Evolutionary conservation across 164 flowering plant genomes (phyloP).

Genomic region (Nelumbo lutea): DNA sequence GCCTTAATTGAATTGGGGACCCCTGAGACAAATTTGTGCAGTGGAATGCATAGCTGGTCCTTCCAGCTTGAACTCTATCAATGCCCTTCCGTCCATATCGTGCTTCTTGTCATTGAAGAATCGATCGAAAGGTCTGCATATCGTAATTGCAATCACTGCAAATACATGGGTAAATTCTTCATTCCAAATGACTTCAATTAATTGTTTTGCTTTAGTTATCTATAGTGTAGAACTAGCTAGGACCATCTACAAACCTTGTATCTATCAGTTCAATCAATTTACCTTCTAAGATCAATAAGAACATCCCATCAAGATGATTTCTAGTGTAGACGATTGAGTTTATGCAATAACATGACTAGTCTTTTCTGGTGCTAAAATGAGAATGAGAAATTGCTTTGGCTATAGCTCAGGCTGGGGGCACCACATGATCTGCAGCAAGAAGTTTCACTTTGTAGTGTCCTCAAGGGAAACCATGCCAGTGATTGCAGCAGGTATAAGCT

Average conservation of each 20-base stretch:
- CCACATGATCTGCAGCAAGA: slow-evolving; percentile 77
- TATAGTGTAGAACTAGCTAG: not conserved
- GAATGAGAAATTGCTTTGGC: slow-evolving; percentile 2
- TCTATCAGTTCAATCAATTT: not conserved
- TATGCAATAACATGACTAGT: not conserved
- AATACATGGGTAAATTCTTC: slow-evolving; percentile 55
- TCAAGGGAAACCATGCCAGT: slow-evolving; percentile 47
- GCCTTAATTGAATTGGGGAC: slow-evolving; percentile 60
- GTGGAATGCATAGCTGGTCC: slow-evolving; percentile 58
- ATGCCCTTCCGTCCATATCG: slow-evolving; percentile 49
- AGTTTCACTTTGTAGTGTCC: slow-evolving; percentile 80
- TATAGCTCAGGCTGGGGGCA: slow-evolving; percentile 81
- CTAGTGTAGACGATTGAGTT: not conserved
- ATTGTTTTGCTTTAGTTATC: not conserved
- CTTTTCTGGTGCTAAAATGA: not conserved
- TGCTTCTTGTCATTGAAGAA: slow-evolving; percentile 72
- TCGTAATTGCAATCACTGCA: slow-evolving; percentile 73
- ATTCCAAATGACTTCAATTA: not conserved
- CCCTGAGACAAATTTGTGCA: slow-evolving; percentile 27
- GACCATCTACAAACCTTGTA: not conserved
- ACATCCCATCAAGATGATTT: not conserved
- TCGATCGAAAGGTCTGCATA: slow-evolving; percentile 36
- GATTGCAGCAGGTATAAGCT: slow-evolving; percentile 21
- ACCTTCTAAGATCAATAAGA: not conserved
- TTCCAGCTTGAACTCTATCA: slow-evolving; percentile 75